phyloP scores from a whole-genome alignment of 2,329 filamentous ascomycete species.

The Colletotrichum spaethianum region DNA sequence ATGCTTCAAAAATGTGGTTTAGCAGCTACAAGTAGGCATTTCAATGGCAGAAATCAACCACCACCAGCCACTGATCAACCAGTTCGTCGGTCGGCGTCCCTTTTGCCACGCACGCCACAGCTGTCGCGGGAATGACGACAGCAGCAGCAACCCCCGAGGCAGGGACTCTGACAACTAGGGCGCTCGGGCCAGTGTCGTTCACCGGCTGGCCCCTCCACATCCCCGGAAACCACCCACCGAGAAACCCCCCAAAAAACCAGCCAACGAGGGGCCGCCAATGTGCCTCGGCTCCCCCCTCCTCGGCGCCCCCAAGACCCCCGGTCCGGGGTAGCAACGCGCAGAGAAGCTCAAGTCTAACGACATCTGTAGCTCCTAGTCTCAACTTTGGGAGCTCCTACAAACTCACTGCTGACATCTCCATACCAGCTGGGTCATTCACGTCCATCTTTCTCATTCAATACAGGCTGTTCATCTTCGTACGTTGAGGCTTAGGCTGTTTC shows the following conservation, averaged over 20 bases:
- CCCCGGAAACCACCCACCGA: constrained; percentile 37
- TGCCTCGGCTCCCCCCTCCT: constrained; percentile 37
- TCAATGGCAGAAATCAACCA: not conserved
- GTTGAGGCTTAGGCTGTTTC: not conserved
- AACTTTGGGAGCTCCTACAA: not conserved
- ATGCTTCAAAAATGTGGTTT: not conserved
- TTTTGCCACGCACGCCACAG: constrained; percentile 15
- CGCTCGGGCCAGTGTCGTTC: constrained; percentile 12
- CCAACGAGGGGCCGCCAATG: constrained; percentile 11
- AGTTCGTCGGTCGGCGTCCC: not conserved
- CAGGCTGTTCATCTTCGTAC: not conserved
- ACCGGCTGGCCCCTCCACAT: constrained; percentile 10
- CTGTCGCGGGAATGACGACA: constrained; percentile 6
- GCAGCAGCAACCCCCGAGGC: not conserved
- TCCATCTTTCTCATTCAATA: not conserved
- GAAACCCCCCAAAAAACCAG: not conserved
- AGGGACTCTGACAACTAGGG: not conserved
- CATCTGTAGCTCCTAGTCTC: not conserved
- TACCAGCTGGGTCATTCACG: not conserved
- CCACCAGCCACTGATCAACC: not conserved
- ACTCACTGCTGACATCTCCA: not conserved
- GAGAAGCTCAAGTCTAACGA: constrained; percentile 29
- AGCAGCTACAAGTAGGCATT: not conserved
- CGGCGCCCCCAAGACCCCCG: constrained; percentile 21
- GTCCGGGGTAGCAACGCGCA: constrained; percentile 33